Evolutionary conservation across 2,329 filamentous ascomycete species (phyloP).

Genomic region (Penicillium olsonii): DNA sequence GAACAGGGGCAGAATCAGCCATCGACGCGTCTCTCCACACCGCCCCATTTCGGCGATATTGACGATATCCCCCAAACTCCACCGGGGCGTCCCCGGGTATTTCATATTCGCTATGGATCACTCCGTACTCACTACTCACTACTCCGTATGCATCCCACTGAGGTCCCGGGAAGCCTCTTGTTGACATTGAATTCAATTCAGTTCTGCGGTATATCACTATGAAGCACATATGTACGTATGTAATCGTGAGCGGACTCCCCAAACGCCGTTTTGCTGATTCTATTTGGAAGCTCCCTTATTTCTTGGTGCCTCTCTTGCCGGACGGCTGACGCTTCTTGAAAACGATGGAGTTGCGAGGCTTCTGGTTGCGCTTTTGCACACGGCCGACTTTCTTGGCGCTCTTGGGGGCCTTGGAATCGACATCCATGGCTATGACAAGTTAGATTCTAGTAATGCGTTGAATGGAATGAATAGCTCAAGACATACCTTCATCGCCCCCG

Average conservation of each 20-base stretch:
- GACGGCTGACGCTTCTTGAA: conserved; percentile 38
- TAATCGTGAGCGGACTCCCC: conserved; percentile 9
- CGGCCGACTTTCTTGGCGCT: conserved; percentile 33
- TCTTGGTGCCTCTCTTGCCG: conserved; percentile 33
- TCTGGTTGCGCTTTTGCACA: conserved; percentile 42
- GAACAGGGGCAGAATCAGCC: no score
- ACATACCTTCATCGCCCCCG: conserved; percentile 26
- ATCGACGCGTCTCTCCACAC: no score
- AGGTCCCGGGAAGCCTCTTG: no score
- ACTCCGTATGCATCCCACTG: no score
- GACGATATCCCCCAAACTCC: no score
- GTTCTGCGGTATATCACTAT: conserved; percentile 4
- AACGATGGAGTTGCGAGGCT: conserved; percentile 41
- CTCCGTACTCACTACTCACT: no score
- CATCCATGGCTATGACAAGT: conserved; percentile 40
- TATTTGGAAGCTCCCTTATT: conserved; percentile 18
- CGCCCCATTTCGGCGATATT: no score
- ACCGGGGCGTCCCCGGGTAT: no score
- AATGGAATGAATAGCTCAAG: not conserved
- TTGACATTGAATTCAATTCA: not conserved
- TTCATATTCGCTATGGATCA: no score
- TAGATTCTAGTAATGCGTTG: not conserved
- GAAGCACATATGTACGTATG: conserved; percentile 11
- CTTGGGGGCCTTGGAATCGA: conserved; percentile 34
- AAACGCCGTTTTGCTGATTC: conserved; percentile 12